These are phyloP conservation scores for Ceratobasidium sp. DNA, from an alignment of 1,284 basidiomycete genomes.

Conservation along the genomic window DNA sequence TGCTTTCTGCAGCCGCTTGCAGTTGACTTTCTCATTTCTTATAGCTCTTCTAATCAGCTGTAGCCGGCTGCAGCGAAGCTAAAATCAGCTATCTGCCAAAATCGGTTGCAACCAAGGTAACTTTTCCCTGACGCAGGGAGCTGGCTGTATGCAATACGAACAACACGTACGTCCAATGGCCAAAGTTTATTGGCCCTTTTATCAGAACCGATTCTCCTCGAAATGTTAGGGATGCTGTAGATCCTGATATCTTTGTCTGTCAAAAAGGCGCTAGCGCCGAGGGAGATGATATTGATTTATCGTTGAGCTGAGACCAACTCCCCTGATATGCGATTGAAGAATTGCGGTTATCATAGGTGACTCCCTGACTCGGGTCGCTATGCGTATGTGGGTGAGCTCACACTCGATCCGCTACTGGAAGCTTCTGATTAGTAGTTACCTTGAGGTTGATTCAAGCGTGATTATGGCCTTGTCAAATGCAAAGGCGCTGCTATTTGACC, in stretches of 20 bases:
- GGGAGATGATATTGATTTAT: constrained; percentile 19
- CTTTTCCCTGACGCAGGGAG: not conserved
- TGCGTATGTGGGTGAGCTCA: too few relatives aligned
- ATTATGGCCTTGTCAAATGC: constrained; percentile 20
- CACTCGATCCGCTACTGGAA: too few relatives aligned
- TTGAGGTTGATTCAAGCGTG: not conserved
- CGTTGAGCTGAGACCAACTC: not conserved
- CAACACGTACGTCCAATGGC: constrained; percentile 7
- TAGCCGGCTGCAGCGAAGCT: not conserved
- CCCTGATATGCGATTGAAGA: constrained; percentile 15
- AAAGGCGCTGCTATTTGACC: not conserved
- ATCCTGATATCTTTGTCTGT: not conserved
- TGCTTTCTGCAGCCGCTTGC: too few relatives aligned
- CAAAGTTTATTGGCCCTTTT: constrained; percentile 5
- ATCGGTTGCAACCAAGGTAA: not conserved
- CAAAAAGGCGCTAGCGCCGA: not conserved
- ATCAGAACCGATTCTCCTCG: constrained; percentile 15
- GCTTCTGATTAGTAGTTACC: too few relatives aligned
- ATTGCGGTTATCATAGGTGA: constrained; percentile 16
- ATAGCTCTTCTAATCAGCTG: not conserved
- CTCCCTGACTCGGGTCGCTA: not conserved
- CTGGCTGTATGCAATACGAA: not conserved
- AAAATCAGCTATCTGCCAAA: not conserved
- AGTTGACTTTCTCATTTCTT: not conserved
- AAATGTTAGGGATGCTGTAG: constrained; percentile 3